Evolutionary conservation across 1,139 yeast species (phyloP).

Genomic region (Wickerhamiella infanticola): DNA sequence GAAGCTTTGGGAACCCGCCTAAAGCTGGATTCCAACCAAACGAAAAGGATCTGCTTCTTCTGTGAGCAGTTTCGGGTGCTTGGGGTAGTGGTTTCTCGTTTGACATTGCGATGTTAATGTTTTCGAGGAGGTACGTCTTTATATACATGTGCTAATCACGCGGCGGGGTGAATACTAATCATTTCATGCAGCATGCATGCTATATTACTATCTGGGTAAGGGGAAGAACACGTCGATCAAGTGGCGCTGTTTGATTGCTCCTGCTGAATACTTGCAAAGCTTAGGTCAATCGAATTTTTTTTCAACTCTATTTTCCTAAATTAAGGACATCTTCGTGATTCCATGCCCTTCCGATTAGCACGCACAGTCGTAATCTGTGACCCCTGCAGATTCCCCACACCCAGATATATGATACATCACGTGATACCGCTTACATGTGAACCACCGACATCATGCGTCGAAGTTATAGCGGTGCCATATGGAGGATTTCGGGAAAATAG

Average conservation of each 20-base stretch:
- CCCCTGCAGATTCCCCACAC: no score
- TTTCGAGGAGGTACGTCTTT: neutral
- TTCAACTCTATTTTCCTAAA: neutral
- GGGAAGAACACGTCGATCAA: neutral
- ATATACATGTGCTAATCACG: neutral
- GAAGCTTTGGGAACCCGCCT: neutral
- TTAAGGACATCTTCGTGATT: neutral
- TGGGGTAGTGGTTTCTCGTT: neutral
- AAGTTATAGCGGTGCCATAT: neutral
- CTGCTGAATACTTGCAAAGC: neutral
- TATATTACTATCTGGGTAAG: neutral
- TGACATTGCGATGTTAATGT: neutral
- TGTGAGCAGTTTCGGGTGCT: neutral
- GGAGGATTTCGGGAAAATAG: neutral
- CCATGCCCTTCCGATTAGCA: neutral
- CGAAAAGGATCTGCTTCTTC: neutral
- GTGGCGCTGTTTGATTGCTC: neutral
- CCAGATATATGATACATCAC: neutral
- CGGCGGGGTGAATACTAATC: neutral
- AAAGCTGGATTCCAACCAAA: conserved; percentile 1
- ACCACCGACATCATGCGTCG: neutral
- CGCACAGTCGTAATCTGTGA: no score
- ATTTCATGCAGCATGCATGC: neutral
- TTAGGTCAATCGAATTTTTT: neutral
- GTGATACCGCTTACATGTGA: neutral